These are phyloP conservation scores for Colletotrichum aenigma DNA, from an alignment of 2,329 filamentous ascomycete species.

Conservation along the genomic window DNA sequence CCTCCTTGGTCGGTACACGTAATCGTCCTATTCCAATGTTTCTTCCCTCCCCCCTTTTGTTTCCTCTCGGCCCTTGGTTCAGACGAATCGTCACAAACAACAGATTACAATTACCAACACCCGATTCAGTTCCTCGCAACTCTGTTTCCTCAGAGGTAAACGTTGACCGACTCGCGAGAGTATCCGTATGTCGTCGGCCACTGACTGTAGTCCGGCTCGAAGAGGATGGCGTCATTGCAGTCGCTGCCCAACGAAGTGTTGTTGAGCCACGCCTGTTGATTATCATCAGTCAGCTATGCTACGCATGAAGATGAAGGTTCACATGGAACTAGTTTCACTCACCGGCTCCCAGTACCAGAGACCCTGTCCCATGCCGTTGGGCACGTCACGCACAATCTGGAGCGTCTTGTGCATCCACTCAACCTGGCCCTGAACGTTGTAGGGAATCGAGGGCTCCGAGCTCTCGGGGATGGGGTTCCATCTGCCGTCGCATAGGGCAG, in stretches of 20 bases:
- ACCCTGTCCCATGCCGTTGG: constrained; percentile 3
- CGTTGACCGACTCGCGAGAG: constrained; percentile 5
- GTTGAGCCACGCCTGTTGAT: neutral
- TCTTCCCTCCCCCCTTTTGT: neutral
- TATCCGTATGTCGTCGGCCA: constrained; percentile 12
- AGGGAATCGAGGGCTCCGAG: constrained; percentile 14
- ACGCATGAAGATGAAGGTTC: neutral
- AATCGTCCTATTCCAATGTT: neutral
- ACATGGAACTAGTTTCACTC: neutral
- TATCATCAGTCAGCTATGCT: neutral
- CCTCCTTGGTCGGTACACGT: neutral
- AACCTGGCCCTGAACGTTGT: constrained; percentile 8
- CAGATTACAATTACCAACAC: neutral
- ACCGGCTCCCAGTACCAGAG: constrained; percentile 13
- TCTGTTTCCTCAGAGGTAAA: neutral
- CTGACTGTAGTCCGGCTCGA: constrained; percentile 12
- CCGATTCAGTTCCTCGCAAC: neutral
- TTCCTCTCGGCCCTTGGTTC: neutral
- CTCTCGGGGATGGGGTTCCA: constrained; percentile 14
- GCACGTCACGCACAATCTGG: neutral
- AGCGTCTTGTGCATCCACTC: constrained; percentile 4
- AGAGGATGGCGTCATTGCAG: constrained; percentile 12
- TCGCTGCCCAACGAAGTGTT: constrained; percentile 15
- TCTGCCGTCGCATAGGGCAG: constrained; percentile 9
- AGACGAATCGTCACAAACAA: neutral